phyloP scores from a whole-genome alignment of 129 eudicot species.

The Arctium minus region DNA sequence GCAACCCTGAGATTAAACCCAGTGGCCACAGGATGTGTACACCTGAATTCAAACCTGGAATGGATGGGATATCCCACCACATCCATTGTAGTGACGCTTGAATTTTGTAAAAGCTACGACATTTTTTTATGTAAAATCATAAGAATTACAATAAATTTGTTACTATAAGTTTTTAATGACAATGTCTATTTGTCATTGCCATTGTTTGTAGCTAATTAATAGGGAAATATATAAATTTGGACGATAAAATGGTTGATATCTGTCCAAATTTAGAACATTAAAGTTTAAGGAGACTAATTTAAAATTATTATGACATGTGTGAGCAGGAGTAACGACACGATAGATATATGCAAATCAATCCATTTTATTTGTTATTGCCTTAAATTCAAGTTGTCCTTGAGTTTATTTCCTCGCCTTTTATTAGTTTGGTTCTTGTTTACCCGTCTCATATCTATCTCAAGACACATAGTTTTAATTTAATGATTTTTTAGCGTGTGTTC shows the following conservation, averaged over 20 bases:
- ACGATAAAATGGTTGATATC: neutral
- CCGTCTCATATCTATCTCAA: neutral
- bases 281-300: too few relatives aligned
- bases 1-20: too few relatives aligned
- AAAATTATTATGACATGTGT: neutral
- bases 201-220: neutral
- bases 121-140: neutral
- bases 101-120: too few relatives aligned
- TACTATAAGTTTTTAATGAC: neutral
- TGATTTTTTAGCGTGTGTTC: neutral
- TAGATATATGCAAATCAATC: neutral
- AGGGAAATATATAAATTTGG: neutral
- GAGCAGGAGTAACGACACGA: neutral
- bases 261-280: neutral
- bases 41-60: too few relatives aligned
- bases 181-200: neutral
- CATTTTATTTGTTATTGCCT: neutral
- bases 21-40: too few relatives aligned
- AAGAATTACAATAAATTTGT: too few relatives aligned
- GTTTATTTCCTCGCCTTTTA: too few relatives aligned
- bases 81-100: neutral
- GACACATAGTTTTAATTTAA: neutral
- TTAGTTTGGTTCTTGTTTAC: neutral
- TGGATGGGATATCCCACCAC: too few relatives aligned
- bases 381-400: neutral